Conservation (phyloP, 2,329 filamentous ascomycete species). For the Gaeumannomyces tritici region DNA sequence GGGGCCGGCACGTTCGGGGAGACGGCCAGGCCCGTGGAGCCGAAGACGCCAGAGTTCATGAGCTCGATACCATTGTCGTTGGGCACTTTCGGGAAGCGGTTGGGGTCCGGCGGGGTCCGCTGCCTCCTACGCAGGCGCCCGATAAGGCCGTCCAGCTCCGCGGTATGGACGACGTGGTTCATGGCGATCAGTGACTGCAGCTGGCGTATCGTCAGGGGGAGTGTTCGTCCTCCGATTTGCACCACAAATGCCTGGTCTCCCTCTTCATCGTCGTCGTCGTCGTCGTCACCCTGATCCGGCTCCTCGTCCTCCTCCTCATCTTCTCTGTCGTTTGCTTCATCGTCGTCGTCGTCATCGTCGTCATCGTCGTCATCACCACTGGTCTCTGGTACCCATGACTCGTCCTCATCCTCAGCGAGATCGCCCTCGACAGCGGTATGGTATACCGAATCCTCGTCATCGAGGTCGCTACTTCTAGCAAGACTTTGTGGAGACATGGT, state of each 20-base stretch:
- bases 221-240: slow-evolving; percentile 5
- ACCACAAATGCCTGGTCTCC: slow-evolving; percentile 10
- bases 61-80: slow-evolving; percentile 66
- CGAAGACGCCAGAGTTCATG: slow-evolving; percentile 78
- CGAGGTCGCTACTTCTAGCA: background rate
- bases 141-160: slow-evolving; percentile 7
- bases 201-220: slow-evolving; percentile 12
- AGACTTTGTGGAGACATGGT: background rate
- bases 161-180: background rate
- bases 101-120: slow-evolving; percentile 31
- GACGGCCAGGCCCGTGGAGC: slow-evolving; percentile 49
- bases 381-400: background rate
- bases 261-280: slow-evolving; percentile 5
- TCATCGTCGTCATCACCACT: slow-evolving; percentile 9
- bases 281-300: slow-evolving; percentile 9
- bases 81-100: slow-evolving; percentile 73
- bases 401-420: background rate
- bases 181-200: slow-evolving; percentile 8
- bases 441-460: background rate
- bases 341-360: slow-evolving; percentile 10
- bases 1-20: slow-evolving; percentile 18
- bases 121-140: slow-evolving; percentile 26
- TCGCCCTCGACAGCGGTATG: background rate
- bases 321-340: slow-evolving; percentile 10
- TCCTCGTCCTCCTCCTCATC: slow-evolving; percentile 9